phyloP scores from a whole-genome alignment of 2,329 filamentous ascomycete species.

The Alternaria sp. region DNA sequence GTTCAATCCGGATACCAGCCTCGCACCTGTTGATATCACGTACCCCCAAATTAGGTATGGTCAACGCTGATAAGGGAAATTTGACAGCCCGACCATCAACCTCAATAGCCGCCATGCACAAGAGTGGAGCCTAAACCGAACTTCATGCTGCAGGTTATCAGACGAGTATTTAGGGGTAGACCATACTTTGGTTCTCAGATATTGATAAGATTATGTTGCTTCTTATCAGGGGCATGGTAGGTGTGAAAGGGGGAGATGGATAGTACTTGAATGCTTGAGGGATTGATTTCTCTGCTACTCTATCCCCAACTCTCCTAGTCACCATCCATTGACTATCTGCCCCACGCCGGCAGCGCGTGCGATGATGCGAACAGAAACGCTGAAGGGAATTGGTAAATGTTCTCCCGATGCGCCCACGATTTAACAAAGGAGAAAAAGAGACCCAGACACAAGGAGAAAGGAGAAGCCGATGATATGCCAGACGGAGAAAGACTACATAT shows the following conservation, averaged over 20 bases:
- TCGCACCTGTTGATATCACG: not conserved
- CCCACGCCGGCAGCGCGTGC: not conserved
- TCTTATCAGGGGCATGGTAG: not conserved
- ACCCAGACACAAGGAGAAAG: constrained; percentile 16
- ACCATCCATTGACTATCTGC: not conserved
- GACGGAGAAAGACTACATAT: constrained; percentile 13
- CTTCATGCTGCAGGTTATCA: not conserved
- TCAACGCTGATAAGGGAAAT: constrained; percentile 4
- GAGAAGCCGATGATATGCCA: constrained; percentile 5
- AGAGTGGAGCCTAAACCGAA: constrained; percentile 13
- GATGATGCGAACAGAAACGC: constrained; percentile 2
- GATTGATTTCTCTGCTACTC: constrained; percentile 12
- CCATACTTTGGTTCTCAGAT: not conserved
- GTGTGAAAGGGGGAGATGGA: not conserved
- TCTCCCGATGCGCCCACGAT: constrained; percentile 8
- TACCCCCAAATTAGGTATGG: not conserved
- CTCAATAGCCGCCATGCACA: constrained; percentile 13
- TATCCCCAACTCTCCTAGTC: constrained; percentile 7
- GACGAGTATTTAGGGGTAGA: not conserved
- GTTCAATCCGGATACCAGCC: not conserved
- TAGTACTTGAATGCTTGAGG: constrained; percentile 7
- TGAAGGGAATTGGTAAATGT: constrained; percentile 8
- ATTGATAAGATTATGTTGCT: not conserved
- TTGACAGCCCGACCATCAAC: constrained; percentile 5
- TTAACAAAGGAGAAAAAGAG: constrained; percentile 16